Conservation (phyloP, 2,329 filamentous ascomycete species). For the Fusarium multiceps region DNA sequence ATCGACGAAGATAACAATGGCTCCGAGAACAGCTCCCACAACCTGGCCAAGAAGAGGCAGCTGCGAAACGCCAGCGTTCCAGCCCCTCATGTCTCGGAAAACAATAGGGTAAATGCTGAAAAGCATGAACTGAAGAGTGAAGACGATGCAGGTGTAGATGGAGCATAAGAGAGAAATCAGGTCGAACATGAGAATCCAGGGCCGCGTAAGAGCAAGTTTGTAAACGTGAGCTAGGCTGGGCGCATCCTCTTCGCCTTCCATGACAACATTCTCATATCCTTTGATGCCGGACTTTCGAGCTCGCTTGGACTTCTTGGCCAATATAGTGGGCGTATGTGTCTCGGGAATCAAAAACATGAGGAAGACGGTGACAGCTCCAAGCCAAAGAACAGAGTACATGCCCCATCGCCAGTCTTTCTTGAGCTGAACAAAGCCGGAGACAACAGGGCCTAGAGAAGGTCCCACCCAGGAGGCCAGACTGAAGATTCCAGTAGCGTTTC, state of each 20-base stretch:
- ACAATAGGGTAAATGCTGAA: conserved; percentile 68
- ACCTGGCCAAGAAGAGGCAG: conserved; percentile 63
- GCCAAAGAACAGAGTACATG: conserved; percentile 60
- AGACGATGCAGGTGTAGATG: conserved; percentile 65
- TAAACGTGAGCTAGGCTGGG: conserved; percentile 58
- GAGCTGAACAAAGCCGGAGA: conserved; percentile 67
- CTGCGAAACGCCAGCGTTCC: conserved; percentile 65
- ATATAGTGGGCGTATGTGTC: conserved; percentile 62
- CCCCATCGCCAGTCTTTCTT: conserved; percentile 66
- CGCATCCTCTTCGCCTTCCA: conserved; percentile 59
- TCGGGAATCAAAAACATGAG: conserved; percentile 70
- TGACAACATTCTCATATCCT: conserved; percentile 63
- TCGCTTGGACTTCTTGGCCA: conserved; percentile 64
- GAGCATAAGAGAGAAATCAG: conserved; percentile 63
- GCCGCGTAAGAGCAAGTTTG: conserved; percentile 63
- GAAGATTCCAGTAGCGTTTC: conserved; percentile 66
- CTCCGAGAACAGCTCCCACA: conserved; percentile 60
- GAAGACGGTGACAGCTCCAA: conserved; percentile 53
- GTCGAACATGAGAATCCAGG: conserved; percentile 66
- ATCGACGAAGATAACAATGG: conserved; percentile 54
- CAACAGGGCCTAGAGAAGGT: conserved; percentile 64
- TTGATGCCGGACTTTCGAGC: conserved; percentile 61
- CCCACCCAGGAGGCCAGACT: conserved; percentile 65
- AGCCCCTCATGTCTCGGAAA: conserved; percentile 63
- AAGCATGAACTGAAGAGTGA: conserved; percentile 66